Conservation (phyloP, 2,329 filamentous ascomycete species). For the Westerdykella ornata region DNA sequence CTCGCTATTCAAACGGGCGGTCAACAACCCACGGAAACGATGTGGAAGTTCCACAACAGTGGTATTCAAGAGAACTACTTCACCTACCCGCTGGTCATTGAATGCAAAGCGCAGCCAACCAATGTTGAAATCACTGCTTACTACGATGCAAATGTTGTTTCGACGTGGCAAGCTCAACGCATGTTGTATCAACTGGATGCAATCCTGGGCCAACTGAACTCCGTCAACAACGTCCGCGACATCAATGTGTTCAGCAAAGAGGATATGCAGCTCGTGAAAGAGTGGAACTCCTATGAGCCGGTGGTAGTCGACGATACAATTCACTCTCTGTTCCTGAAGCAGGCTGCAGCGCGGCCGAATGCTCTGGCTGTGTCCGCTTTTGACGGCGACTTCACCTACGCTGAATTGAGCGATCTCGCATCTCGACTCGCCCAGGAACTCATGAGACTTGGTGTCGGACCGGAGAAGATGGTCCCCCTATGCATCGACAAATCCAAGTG, state of each 20-base stretch:
- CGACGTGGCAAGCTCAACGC: constrained; percentile 24
- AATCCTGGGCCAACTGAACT: constrained; percentile 21
- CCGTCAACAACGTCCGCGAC: constrained; percentile 16
- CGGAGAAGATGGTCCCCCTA: constrained; percentile 29
- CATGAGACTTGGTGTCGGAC: constrained; percentile 25
- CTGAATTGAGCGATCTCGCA: constrained; percentile 18
- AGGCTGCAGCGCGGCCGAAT: constrained; percentile 13
- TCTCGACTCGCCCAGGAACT: constrained; percentile 25
- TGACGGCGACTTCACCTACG: constrained; percentile 28
- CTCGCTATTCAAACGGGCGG: constrained; percentile 46
- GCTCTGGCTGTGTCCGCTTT: constrained; percentile 22
- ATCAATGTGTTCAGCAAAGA: constrained; percentile 22
- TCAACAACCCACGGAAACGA: constrained; percentile 16
- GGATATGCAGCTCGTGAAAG: constrained; percentile 18
- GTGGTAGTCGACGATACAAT: constrained; percentile 20
- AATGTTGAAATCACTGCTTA: constrained; percentile 21
- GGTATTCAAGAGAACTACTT: constrained; percentile 29
- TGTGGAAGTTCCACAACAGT: constrained; percentile 26
- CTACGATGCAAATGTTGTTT: constrained; percentile 24
- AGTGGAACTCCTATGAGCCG: constrained; percentile 22
- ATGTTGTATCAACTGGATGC: constrained; percentile 27
- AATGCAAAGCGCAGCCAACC: constrained; percentile 19
- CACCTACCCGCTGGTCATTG: constrained; percentile 29
- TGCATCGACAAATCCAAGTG: constrained; percentile 35
- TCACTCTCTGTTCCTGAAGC: constrained; percentile 19